A percentile compares a stretch with the other conserved stretches of the same genome.
Conservation (phyloP, 805 yeast genomes). For the Metschnikowia anglica region DNA sequence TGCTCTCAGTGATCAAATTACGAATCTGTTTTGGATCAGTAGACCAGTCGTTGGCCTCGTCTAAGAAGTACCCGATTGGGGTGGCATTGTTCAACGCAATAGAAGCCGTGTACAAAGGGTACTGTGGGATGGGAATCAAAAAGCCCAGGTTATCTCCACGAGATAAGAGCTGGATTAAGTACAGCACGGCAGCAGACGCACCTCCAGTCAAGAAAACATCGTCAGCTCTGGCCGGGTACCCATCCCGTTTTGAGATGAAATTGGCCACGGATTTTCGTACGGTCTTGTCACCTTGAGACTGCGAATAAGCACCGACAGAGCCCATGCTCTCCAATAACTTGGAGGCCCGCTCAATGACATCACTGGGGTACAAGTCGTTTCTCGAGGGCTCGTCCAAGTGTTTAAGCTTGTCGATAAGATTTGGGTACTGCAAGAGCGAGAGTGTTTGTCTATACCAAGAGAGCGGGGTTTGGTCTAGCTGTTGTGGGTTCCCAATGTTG, state of each 20-base stretch:
- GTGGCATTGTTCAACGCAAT: slow-evolving; percentile 79
- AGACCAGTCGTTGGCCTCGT: slow-evolving; percentile 83
- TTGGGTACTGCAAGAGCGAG: slow-evolving; percentile 83
- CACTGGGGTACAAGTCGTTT: slow-evolving; percentile 49
- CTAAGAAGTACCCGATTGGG: slow-evolving; percentile 81
- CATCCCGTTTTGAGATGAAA: slow-evolving; percentile 79
- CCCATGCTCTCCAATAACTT: slow-evolving; percentile 60
- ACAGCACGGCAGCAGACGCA: slow-evolving; percentile 91
- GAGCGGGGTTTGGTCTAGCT: slow-evolving; percentile 88
- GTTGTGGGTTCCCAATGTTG: slow-evolving; percentile 98
- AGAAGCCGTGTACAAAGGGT: slow-evolving; percentile 95
- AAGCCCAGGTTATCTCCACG: slow-evolving; percentile 68
- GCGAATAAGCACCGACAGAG: slow-evolving; percentile 93
- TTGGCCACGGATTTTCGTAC: slow-evolving; percentile 78
- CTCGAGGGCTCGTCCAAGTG: slow-evolving; percentile 28
- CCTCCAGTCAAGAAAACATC: slow-evolving; percentile 87
- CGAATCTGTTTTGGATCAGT: slow-evolving; percentile 68
- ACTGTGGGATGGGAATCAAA: slow-evolving; percentile 96
- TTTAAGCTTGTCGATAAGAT: slow-evolving; percentile 40
- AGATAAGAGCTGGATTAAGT: slow-evolving; percentile 69
- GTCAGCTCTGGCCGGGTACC: slow-evolving; percentile 57
- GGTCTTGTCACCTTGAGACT: slow-evolving; percentile 79
- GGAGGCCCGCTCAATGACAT: slow-evolving; percentile 73
- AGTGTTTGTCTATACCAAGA: slow-evolving; percentile 94
- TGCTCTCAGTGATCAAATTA: slow-evolving; percentile 48